Base-by-base conservation (phyloP, 139 green algal genomes). In the Chlamydomonas eustigma region DNA sequence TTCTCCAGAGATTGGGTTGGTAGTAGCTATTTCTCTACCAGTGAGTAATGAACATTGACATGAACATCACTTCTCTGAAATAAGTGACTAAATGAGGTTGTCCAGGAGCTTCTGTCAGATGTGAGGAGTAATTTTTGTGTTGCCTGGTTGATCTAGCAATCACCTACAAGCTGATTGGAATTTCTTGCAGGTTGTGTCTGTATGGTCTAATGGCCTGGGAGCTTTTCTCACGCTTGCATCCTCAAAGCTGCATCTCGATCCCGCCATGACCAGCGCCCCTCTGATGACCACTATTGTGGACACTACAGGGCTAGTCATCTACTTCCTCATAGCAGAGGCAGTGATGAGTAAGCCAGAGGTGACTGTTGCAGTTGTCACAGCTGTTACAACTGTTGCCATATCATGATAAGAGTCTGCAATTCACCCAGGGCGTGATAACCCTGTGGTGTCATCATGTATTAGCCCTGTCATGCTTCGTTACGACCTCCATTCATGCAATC, bases 231-330 rank as follows among this genome's bases (percentile, higher is more conserved):
- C 68, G 4, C 68, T 75, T 24, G 38, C 68, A 22, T 75, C 68
- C 37, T 37, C 37, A 4, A 63, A 63, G 68, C 8, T 75, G 5
- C 12, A 75, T 25, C 38, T 75, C 4, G 68, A 75, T 35, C 37
- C 68, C 8, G 68, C 68, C 12, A n/a, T 75, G 8, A 75, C 68
- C 6, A 28, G 24, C 4, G 68, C 68, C 33, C 68, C 68, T 12
- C 37, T 75, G 30, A 28, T 75, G 36, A 75, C 68, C 37, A 75
- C 68, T 25, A 75, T 75, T 28, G 68, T 75, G 4, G 68, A 75
- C 68, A 64, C 37, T 4, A 75, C 68, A 36, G 68, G 68, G 3
- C 68, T 75, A 5, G 68, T 75, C 68, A 75, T 75, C 38, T 75
- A 75, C 68, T 75, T 75, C 39, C 51, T 22, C 32, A 39, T 79